phyloP scores from a whole-genome alignment of 2,329 filamentous ascomycete genomes.

The Coleophoma crateriformis region DNA sequence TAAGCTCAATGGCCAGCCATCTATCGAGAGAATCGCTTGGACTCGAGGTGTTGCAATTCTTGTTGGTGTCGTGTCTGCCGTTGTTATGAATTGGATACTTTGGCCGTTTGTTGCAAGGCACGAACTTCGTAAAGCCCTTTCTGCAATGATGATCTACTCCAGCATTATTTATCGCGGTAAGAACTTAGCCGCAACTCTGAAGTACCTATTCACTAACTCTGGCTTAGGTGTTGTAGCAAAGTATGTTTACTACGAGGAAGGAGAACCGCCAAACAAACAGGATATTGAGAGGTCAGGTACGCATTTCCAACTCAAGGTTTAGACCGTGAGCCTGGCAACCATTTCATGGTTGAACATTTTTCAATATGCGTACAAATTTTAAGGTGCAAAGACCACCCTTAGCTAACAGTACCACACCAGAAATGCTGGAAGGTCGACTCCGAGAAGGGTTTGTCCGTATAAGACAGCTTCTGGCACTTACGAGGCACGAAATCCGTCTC shows the following conservation, averaged over 20 bases:
- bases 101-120: conserved; percentile 58
- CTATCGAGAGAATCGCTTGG: conserved; percentile 35
- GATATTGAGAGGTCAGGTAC: conserved; percentile 41
- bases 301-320: background rate
- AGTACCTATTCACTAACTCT: background rate
- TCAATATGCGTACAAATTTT: too few relatives aligned
- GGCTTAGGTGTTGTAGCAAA: conserved; percentile 38
- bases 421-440: conserved; percentile 53
- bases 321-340: too few relatives aligned
- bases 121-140: conserved; percentile 49
- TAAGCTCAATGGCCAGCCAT: conserved; percentile 23
- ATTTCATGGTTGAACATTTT: too few relatives aligned
- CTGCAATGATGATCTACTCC: conserved; percentile 51
- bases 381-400: background rate
- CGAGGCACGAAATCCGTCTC: conserved; percentile 53
- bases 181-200: background rate
- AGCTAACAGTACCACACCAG: conserved; percentile 19
- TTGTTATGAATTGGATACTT: conserved; percentile 52
- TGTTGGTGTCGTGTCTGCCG: conserved; percentile 45
- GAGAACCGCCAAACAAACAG: conserved; percentile 42
- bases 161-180: conserved; percentile 46
- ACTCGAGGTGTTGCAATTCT: conserved; percentile 45
- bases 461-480: conserved; percentile 49
- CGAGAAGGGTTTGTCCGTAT: conserved; percentile 55
- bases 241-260: conserved; percentile 54